Evolutionary conservation across 768 basidiomycete species (phyloP), one percentile per base, ranked within the genome.

Genomic region (Phylloporus rhodoxanthus): DNA sequence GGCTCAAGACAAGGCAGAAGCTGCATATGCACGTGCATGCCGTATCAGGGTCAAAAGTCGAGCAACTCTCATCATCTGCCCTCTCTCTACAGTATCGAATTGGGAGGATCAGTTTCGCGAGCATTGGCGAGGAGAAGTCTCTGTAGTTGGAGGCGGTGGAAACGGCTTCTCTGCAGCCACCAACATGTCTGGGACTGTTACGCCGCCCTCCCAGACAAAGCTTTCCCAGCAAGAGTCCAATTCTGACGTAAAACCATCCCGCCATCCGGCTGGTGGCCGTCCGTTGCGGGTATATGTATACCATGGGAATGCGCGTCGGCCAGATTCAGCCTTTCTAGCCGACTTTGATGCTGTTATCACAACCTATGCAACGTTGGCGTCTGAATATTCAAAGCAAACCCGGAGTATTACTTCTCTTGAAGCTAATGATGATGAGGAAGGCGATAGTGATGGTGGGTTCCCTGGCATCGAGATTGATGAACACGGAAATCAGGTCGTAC

Each of bases 91-190:
- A 5, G 92, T 99, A 2, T 83, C 90, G 42, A 98, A 98, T 62
- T 99, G 96, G 96, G 96, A 99, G 70, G 91, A 95, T 49, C 96
- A 99, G 68, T 91, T 99, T 62, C 81, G 87, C 50, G 96, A 99
- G 64, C 96, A 99, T 66, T 97, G 93, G 93, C 80, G 79, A 55
- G 93, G 93, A 8, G 80, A 85, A 47, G 92, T 96, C 3, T 74
- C 75, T 20, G 85, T 96, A 36, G 75, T 86, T 47, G 92, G 94
- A 17, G 92, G 92, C 11, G 84, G 85, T 33, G 74, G 73, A 10
- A 55, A 65, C n/a, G 60, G 58, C 26, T 70, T 63, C 46, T 62
- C 63, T 28, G 61, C 59, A 15, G 58, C 63, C 28, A 57, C 67
- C 47, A 56, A 68, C 15, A 64, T 67, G 11, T 57, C 72, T n/a